Base-by-base conservation (phyloP, 2,329 filamentous ascomycete species). In the Colletotrichum liriopes region DNA sequence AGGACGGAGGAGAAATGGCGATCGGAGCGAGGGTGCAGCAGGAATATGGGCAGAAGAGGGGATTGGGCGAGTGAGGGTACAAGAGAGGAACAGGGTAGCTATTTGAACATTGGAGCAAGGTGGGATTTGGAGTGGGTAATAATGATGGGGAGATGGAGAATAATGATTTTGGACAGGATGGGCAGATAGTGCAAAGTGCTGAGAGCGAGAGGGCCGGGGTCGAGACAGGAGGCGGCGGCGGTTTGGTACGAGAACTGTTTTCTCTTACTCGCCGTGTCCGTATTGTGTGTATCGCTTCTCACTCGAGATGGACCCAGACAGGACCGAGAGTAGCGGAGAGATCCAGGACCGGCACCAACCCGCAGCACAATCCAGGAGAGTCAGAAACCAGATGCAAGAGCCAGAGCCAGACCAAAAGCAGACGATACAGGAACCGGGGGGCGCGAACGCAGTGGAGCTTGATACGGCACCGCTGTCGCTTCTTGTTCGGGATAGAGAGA, bases 111-210 rank as follows among this genome's bases (percentile, higher is more conserved):
- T 76, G 73, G 76, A 70, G 77, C 75, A 76, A 66, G 77, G 80
- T 79, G 76, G 79, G 79, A 81, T 79, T 76, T 75, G 73, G 74
- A 78, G 79, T 81, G 81, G 81, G 74, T 79, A 78, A 26, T 62
- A 37, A 51, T 62, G 60, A 62, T 39, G 59, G 35, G 60, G n/a
- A 55, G 52, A 55, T 77, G 45, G 77, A 58, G 55, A 73, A 49
- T 45, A 59, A 66, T 52, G 61, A 54, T 41, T 56, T 39, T 35
- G 37, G 49, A 54, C 37, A 39, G 47, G 49, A 54, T 64, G 37
- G n/a, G 37, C 47, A 41, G 45, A 37, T 39, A 52, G 45, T 35
- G 26, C 43, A 37, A 20, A 59, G 37, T 32, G 29, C 51, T 20
- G 7, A 29, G 51, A 9, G 37, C 55, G 41, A 60, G 26, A 60